Base-by-base conservation (phyloP, 768 basidiomycete genomes). In the Hygrophoropsis aurantiaca region DNA sequence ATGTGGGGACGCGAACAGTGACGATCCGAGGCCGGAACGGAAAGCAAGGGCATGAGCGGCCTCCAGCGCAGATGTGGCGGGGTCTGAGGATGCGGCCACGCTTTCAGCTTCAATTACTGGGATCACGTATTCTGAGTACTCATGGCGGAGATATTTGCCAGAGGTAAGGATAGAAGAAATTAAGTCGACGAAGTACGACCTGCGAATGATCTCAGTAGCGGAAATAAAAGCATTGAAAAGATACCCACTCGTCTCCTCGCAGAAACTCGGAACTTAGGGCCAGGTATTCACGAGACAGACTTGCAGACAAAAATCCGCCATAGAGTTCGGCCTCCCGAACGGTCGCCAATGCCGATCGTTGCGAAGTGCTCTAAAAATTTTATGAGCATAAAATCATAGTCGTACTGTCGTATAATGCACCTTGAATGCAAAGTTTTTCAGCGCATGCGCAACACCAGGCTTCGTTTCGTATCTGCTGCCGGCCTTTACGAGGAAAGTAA, bases 391-490 rank as follows among this genome's bases (percentile, higher is more conserved):
- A 34, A 15, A 18, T 36, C 5, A 15, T 6, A 16, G 5, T 10
- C 27, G 33, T 11, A 36, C 18, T 26, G 8, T 10, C 26, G 26
- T 11, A 8, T 34, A 23, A 62, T 83, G 40, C 56, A 97, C 95
- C 88, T 97, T 97, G 85, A 95, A 98, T 50, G 94, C 87, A 80
- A 94, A 97, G 82, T 93, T 94, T 80, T 97, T 97, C 69, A 97
- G 79, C 51, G 83, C 86, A 74, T 95, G 90, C 2, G 95, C 94
- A 49, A 93, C 82, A 58, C 95, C 95, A 35, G 92, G 82, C 63
- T 86, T 86, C 53, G 82, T 70, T 75, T 99, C 89, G 66, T 83
- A 94, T 60, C 97, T 77, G 61, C 84, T 84, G 45, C 95, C 95
- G 46, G 91, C 95, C 69, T 94, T 95, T 68, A 97, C 82, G 53